Conservation (phyloP, 768 basidiomycete genomes). For the Pulveroboletus frians region DNA sequence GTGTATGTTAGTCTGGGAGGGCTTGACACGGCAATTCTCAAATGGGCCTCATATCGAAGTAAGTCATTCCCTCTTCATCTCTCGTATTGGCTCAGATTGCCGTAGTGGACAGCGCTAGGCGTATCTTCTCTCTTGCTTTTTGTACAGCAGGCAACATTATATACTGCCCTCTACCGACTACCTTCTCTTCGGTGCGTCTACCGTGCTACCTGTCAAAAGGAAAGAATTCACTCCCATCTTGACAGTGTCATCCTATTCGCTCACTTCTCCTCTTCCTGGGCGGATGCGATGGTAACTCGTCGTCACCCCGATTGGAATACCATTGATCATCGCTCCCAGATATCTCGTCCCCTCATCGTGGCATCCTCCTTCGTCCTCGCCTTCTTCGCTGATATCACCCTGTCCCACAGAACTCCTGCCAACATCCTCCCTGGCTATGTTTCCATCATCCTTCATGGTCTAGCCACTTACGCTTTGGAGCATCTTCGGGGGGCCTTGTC, state of each 20-base stretch:
- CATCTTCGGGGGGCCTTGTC: conserved; percentile 55
- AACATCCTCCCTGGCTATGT: conserved; percentile 57
- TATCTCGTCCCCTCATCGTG: conserved; percentile 46
- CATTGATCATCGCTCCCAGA: conserved; percentile 30
- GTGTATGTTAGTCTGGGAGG: conserved; percentile 58
- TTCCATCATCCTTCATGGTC: conserved; percentile 54
- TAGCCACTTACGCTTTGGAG: conserved; percentile 57
- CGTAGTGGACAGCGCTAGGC: conserved; percentile 67
- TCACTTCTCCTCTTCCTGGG: conserved; percentile 67
- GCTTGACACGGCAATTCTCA: conserved; percentile 45
- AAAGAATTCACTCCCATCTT: background rate
- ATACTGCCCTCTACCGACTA: conserved; percentile 64
- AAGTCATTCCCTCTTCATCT: conserved; percentile 19
- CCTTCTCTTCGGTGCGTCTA: conserved; percentile 58
- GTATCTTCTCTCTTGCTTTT: conserved; percentile 64
- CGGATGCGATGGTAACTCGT: conserved; percentile 46
- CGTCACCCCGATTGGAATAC: conserved; percentile 38
- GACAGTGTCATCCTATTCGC: conserved; percentile 62
- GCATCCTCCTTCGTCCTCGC: conserved; percentile 48
- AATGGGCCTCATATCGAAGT: conserved; percentile 60
- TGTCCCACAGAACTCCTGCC: conserved; percentile 38
- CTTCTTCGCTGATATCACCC: conserved; percentile 49
- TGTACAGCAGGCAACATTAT: conserved; percentile 61
- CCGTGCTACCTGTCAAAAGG: background rate
- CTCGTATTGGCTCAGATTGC: conserved; percentile 6